Base-by-base conservation (phyloP, 1,284 basidiomycete genomes). In the Moniliella sp. region DNA sequence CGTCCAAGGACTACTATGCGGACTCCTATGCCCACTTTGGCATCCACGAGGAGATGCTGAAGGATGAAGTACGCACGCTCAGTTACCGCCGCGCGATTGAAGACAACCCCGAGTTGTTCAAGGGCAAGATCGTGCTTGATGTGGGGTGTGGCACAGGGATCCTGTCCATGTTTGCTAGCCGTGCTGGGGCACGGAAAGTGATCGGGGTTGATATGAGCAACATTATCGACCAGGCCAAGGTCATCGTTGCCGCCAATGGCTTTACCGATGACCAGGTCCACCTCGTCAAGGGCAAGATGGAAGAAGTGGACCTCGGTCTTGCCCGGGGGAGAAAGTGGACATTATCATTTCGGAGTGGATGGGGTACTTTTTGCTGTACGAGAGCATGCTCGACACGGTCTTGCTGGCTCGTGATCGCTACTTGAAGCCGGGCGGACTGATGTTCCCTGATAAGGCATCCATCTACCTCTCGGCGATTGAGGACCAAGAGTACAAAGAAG, bases 261-360 rank as follows among this genome's bases (percentile, higher is more conserved):
- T 91, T 94, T 68, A 74, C 74, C 64, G 76, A 93, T 61, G 76
- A 93, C 61, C 78, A 34, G 39, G 35, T 27, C 9, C 27, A 16
- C 10, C 27, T 33, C 15, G 76, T 97, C 54, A 94, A 97, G 66
- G 88, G 88, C 43, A 99, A 99, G 66, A 75, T 99, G 39, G 88
- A 97, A 64, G 86, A 93, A 34, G 68, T 74, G 15, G 65, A 50
- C 39, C 59, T 36, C 71, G 74, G 46, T 2, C 36, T 58, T 2
- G 53, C 44, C n/a, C 3, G 1, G 40, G 45, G 18, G 52, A 52
- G 12, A 57, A 59, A 42, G 56, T 57, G 57, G 91, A 99, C 62
- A 91, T 99, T 63, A 94, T 99, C 66, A 83, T 99, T 61, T 94
- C 86, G 39, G 91, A 99, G 63, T 88, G 83, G 82, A 88, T 88